A percentile compares a stretch with the other conserved stretches of the same genome.
Evolutionary conservation across 2,329 filamentous ascomycete genomes (phyloP).

Genomic region (Hymenotorrendiella dingleyae): DNA sequence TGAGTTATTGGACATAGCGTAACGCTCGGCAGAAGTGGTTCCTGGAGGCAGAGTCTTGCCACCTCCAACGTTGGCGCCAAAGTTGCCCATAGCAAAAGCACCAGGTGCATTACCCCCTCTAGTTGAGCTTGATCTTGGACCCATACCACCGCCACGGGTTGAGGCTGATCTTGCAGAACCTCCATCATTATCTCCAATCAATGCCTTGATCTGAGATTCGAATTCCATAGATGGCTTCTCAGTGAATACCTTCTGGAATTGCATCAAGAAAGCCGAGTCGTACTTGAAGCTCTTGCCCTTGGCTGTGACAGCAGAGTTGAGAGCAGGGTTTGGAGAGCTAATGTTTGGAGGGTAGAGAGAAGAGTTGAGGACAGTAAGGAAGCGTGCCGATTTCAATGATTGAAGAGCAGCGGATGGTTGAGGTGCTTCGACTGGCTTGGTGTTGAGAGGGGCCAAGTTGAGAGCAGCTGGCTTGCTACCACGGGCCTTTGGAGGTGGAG

Average conservation of each 20-base stretch:
- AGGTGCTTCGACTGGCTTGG: slow-evolving; percentile 79
- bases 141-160: slow-evolving; percentile 51
- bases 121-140: slow-evolving; percentile 44
- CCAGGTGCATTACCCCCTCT: slow-evolving; percentile 45
- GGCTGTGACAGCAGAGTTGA: slow-evolving; percentile 74
- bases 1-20: slow-evolving; percentile 54
- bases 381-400: slow-evolving; percentile 84
- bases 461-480: slow-evolving; percentile 67
- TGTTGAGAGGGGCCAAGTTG: slow-evolving; percentile 76
- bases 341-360: slow-evolving; percentile 79
- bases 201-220: slow-evolving; percentile 81
- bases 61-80: slow-evolving; percentile 44
- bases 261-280: slow-evolving; percentile 88
- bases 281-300: slow-evolving; percentile 87
- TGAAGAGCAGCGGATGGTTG: slow-evolving; percentile 93
- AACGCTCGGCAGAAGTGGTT: slow-evolving; percentile 73
- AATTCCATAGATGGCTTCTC: slow-evolving; percentile 95
- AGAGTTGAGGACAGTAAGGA: slow-evolving; percentile 73
- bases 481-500: slow-evolving; percentile 44
- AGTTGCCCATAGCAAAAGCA: slow-evolving; percentile 64
- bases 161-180: slow-evolving; percentile 56
- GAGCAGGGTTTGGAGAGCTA: slow-evolving; percentile 81
- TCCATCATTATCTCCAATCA: slow-evolving; percentile 70
- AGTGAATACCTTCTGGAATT: slow-evolving; percentile 93
- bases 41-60: slow-evolving; percentile 63